A percentile compares a stretch with the other conserved stretches of the same genome.
phyloP scores from a whole-genome alignment of 1,139 yeast genomes.

The Candida frijolesensis region DNA sequence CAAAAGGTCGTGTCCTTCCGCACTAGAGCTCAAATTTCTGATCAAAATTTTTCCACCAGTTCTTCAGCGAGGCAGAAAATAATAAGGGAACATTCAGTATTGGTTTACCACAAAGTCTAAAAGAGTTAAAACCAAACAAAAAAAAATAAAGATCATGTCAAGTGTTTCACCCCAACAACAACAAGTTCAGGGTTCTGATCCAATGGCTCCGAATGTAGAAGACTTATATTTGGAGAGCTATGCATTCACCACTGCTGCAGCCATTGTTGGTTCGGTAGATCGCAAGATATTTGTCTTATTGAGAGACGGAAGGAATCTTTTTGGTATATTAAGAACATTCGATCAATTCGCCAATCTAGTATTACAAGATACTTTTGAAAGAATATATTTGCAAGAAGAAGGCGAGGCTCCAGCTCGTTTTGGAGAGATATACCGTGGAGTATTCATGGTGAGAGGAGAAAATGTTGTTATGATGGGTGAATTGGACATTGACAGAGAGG shows the following conservation, averaged over 20 bases:
- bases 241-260: slow-evolving; percentile 96
- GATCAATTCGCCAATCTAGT: slow-evolving; percentile 96
- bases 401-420: slow-evolving; percentile 47
- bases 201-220: slow-evolving; percentile 41
- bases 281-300: slow-evolving; percentile 81
- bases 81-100: not conserved
- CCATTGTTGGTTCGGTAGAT: slow-evolving; percentile 91
- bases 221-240: slow-evolving; percentile 66
- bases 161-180: slow-evolving; percentile 19
- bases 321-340: slow-evolving; percentile 91
- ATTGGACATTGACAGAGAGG: slow-evolving; percentile 86
- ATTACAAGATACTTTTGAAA: slow-evolving; percentile 85
- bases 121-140: not conserved
- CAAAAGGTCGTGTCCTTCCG: not conserved
- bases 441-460: slow-evolving; percentile 92
- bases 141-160: slow-evolving; percentile 16
- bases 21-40: not conserved
- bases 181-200: slow-evolving; percentile 19
- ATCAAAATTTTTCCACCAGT: slow-evolving; percentile 6
- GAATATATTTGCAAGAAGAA: slow-evolving; percentile 59
- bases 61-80: not conserved
- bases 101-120: not conserved
- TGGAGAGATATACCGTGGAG: slow-evolving; percentile 78
- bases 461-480: slow-evolving; percentile 97
- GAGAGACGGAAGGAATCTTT: slow-evolving; percentile 86